These are phyloP conservation scores for Teratosphaeria zuluensis DNA, from an alignment of 2,329 filamentous ascomycete genomes.

Conservation along the genomic window DNA sequence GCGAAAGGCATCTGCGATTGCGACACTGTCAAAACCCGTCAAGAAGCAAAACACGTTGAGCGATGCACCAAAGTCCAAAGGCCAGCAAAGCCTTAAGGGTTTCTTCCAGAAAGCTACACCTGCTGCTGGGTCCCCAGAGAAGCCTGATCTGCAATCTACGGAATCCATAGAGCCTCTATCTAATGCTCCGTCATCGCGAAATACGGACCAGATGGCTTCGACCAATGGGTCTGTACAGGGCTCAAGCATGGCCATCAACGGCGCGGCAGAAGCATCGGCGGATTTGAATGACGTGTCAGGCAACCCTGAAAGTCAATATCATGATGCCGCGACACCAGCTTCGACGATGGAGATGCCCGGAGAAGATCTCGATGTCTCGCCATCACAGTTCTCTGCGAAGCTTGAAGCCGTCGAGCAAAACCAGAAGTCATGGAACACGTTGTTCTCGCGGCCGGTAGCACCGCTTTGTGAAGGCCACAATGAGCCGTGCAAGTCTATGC, in stretches of 20 bases:
- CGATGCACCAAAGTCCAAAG: constrained; percentile 30
- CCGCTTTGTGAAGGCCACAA: constrained; percentile 75
- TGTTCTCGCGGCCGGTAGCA: constrained; percentile 63
- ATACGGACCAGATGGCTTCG: neutral
- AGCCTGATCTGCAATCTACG: neutral
- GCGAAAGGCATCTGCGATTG: constrained; percentile 23
- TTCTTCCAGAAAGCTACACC: constrained; percentile 59
- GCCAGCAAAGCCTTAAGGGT: constrained; percentile 58
- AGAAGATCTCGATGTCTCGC: constrained; percentile 4
- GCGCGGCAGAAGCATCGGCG: neutral
- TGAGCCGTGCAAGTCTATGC: constrained; percentile 73
- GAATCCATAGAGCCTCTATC: neutral
- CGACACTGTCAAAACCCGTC: constrained; percentile 19
- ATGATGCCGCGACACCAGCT: neutral
- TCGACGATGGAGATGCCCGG: constrained; percentile 1
- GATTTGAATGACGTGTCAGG: neutral
- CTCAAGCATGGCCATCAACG: neutral
- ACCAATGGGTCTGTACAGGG: neutral
- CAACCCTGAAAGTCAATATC: neutral
- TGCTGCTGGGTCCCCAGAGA: neutral
- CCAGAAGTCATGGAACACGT: constrained; percentile 61
- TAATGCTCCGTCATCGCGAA: neutral
- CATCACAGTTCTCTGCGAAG: constrained; percentile 10
- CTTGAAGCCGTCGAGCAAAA: constrained; percentile 16
- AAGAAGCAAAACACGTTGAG: constrained; percentile 45